Percentiles rank a stretch among this genome's conserved stretches.
These are phyloP conservation scores for Hamamelis virginiana DNA, from an alignment of 164 flowering plant genomes.

Conservation along the genomic window DNA sequence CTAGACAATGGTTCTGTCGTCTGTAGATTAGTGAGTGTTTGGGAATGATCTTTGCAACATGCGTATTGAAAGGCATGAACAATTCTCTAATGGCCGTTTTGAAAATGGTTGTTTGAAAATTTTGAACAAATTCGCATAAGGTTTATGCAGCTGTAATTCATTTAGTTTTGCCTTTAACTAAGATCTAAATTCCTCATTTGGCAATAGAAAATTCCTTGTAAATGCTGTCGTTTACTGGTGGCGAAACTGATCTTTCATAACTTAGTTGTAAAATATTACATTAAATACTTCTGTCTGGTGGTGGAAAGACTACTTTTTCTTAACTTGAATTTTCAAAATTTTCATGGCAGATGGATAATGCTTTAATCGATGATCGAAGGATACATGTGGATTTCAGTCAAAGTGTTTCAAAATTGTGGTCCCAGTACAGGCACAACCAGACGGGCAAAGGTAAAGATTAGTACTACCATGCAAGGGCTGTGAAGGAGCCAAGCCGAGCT, in stretches of 20 bases:
- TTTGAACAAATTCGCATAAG: neutral
- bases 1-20: neutral
- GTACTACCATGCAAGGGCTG: neutral
- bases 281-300: neutral
- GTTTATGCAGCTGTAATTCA: neutral
- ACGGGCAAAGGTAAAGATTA: slow-evolving; percentile 39
- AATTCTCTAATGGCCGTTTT: neutral
- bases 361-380: slow-evolving; percentile 92
- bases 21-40: neutral
- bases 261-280: neutral
- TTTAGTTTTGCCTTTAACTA: neutral
- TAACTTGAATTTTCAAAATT: neutral
- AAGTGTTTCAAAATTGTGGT: slow-evolving; percentile 93
- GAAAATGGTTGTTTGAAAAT: too few species aligned
- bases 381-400: slow-evolving; percentile 98
- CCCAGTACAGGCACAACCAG: slow-evolving; percentile 61
- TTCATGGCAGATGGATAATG: slow-evolving; percentile 87
- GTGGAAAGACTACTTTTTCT: neutral
- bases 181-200: neutral
- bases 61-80: neutral
- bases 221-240: too few species aligned
- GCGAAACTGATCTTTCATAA: neutral
- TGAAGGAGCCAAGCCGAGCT: neutral
- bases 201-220: neutral
- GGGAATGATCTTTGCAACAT: neutral